These are phyloP conservation scores for Sporothrix brunneoviolacea DNA, from an alignment of 2,329 filamentous ascomycete species.

Conservation along the genomic window DNA sequence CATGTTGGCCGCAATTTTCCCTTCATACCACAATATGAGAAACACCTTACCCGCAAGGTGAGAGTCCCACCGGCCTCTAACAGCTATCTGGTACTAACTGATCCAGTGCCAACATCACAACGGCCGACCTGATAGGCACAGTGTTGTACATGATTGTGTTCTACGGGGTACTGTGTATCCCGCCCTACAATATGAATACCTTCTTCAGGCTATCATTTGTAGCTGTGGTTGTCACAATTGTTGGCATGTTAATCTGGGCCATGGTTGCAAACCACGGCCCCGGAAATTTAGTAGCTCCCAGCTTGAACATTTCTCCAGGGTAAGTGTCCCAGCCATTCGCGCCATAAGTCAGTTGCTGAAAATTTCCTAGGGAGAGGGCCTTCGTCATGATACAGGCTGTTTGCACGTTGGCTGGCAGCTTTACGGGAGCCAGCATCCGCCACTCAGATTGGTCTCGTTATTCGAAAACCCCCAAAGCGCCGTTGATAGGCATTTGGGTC, in stretches of 20 bases:
- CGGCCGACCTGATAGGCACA: slow-evolving; percentile 29
- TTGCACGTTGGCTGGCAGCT: slow-evolving; percentile 4
- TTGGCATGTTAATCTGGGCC: slow-evolving; percentile 13
- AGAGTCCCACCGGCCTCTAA: too few species aligned
- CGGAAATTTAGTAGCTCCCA: too few species aligned
- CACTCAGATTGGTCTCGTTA: slow-evolving; percentile 15
- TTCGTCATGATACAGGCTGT: slow-evolving; percentile 14
- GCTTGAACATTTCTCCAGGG: too few species aligned
- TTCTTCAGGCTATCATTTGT: slow-evolving; percentile 5
- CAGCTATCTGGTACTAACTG: too few species aligned
- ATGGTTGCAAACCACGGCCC: slow-evolving; percentile 14
- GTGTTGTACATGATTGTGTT: slow-evolving; percentile 30
- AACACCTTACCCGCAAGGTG: slow-evolving; percentile 25
- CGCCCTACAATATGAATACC: neutral
- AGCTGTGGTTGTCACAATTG: slow-evolving; percentile 1
- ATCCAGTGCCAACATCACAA: slow-evolving; percentile 28
- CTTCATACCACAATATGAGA: slow-evolving; percentile 28
- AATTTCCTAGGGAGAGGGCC: neutral
- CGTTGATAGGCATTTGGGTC: slow-evolving; percentile 5
- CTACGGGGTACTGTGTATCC: slow-evolving; percentile 10
- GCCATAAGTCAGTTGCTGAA: neutral
- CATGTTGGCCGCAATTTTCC: slow-evolving; percentile 23
- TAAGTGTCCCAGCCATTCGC: too few species aligned
- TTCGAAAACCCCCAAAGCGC: slow-evolving; percentile 4
- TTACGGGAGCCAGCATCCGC: slow-evolving; percentile 11